Evolutionary conservation across 345 rosid genomes (phyloP), one percentile per base, ranked within the genome.

Genomic region (Dimocarpus longan): DNA sequence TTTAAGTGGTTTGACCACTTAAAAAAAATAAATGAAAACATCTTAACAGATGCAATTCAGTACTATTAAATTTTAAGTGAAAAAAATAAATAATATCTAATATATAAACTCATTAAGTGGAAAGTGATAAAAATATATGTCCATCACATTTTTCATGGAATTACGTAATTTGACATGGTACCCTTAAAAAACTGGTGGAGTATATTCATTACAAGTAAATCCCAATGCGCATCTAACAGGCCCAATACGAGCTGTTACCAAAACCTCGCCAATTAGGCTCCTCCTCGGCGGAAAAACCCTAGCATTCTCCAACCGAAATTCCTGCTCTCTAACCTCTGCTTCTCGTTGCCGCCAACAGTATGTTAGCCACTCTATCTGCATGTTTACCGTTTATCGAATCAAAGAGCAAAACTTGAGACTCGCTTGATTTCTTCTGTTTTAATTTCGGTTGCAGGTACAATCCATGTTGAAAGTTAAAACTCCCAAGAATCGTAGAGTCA

Each of bases 401-500:
- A 21, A 8, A 43, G 11, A 40, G 2, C 22, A 64, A 75, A 15
- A 37, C 21, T 3, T n/a, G 15, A 62, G 16, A 32, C 44, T 66
- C 12, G 26, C 3, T 62, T 21, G 3, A 65, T 70, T 19, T 24
- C 6, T 68, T 44, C 40, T 6, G 39, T 26, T 5, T 0, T 60
- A 1, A 24, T 18, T 12, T 18, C n/a, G 37, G 0, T 77, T 57
- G 11, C 68, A 75, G 85, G 78, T 76, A 16, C 32, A 16, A 77
- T 77, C 57, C 79, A 95, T 89, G 97, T 71, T 84, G 88, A 88
- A 84, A 78, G 75, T 90, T 60, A 88, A 86, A 81, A 87, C 93
- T 28, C 90, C 94, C 11, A 84, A 80, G 85, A 90, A 82, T 0
- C 80, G 81, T 32, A 89, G 89, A 83, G 85, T 80, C 50, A 87